Evolutionary conservation across 768 basidiomycete genomes (phyloP).

Genomic region (Chalciporus sphaerocephalus): DNA sequence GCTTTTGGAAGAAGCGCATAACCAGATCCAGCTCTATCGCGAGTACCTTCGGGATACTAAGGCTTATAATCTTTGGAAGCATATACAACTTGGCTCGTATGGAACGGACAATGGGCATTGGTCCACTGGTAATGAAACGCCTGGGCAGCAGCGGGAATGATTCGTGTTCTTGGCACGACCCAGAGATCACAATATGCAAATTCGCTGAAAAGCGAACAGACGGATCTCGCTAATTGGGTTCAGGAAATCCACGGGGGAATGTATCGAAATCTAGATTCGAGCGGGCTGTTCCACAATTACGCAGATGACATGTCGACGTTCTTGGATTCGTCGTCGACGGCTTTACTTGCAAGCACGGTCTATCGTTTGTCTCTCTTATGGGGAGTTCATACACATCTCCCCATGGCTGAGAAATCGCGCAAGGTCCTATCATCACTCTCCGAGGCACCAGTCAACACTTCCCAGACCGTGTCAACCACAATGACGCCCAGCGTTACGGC

Average conservation of each 20-base stretch:
- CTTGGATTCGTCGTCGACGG: constrained; percentile 67
- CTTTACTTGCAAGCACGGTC: constrained; percentile 71
- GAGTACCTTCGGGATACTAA: constrained; percentile 51
- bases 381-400: constrained; percentile 46
- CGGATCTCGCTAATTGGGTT: constrained; percentile 61
- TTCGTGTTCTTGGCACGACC: constrained; percentile 76
- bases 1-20: constrained; percentile 60
- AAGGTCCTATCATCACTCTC: constrained; percentile 29
- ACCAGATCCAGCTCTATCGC: constrained; percentile 70
- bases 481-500: neutral
- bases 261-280: constrained; percentile 43
- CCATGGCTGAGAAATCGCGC: constrained; percentile 55
- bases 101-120: constrained; percentile 67
- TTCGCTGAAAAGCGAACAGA: constrained; percentile 46
- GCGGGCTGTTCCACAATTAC: constrained; percentile 62
- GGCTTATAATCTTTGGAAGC: constrained; percentile 65
- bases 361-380: constrained; percentile 64
- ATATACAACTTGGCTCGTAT: constrained; percentile 56
- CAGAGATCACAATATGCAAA: constrained; percentile 53
- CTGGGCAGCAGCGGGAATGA: constrained; percentile 87
- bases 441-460: constrained; percentile 16
- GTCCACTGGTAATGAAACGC: constrained; percentile 73
- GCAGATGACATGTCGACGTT: constrained; percentile 57
- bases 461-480: constrained; percentile 1
- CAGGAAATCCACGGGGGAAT: constrained; percentile 71